A percentile compares a stretch with the other conserved stretches of the same genome.
Conservation (phyloP, 768 basidiomycete species). For the Termitomyces bulborhizus region DNA sequence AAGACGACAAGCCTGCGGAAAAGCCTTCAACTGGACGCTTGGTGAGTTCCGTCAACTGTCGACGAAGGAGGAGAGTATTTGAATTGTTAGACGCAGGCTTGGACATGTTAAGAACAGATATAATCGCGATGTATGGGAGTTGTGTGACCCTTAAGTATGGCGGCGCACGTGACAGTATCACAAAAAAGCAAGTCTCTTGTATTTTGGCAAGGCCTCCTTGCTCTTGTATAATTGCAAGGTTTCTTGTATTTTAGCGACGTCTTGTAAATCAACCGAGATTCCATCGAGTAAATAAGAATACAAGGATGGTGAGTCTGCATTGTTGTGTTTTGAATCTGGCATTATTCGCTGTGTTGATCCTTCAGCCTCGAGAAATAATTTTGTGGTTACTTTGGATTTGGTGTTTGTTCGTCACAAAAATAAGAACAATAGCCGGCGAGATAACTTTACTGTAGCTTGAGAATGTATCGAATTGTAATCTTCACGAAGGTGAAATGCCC, state of each 20-base stretch:
- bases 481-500: background rate
- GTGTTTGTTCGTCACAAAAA: background rate
- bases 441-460: background rate
- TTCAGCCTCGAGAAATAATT: background rate
- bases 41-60: slow-evolving; percentile 79
- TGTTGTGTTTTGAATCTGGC: background rate
- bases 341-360: background rate
- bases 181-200: background rate
- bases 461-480: background rate
- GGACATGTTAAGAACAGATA: slow-evolving; percentile 30
- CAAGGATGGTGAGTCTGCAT: too few relatives aligned
- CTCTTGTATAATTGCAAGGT: background rate
- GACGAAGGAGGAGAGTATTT: slow-evolving; percentile 63
- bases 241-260: too few relatives aligned
- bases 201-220: background rate
- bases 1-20: slow-evolving; percentile 66
- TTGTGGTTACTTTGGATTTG: too few relatives aligned
- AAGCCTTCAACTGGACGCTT: slow-evolving; percentile 96
- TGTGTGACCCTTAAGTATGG: slow-evolving; percentile 9
- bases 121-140: slow-evolving; percentile 11
- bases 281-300: background rate
- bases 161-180: slow-evolving; percentile 12
- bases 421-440: too few relatives aligned
- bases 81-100: slow-evolving; percentile 27
- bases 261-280: background rate